These are phyloP conservation scores for Xylaria sp. DNA, from an alignment of 495 filamentous ascomycete genomes.

Conservation along the genomic window DNA sequence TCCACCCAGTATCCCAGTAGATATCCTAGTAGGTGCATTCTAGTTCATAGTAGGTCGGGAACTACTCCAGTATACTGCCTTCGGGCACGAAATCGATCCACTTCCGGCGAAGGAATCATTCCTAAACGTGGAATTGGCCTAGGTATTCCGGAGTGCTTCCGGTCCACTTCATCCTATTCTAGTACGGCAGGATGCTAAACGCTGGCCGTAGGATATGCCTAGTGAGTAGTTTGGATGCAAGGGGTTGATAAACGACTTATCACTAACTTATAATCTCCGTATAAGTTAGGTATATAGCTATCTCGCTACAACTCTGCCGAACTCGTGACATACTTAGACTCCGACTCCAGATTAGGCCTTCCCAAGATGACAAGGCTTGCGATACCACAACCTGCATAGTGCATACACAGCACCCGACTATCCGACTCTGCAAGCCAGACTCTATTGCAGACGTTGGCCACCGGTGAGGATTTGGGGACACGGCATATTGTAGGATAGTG, in stretches of 20 bases:
- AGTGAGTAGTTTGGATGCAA: neutral
- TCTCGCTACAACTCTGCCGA: neutral
- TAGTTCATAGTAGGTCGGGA: neutral
- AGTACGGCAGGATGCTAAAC: neutral
- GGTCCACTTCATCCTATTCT: neutral
- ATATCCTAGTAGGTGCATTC: slow-evolving; percentile 1
- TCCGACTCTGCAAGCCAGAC: neutral
- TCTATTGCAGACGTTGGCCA: neutral
- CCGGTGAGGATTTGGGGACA: neutral
- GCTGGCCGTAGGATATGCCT: neutral
- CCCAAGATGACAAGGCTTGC: neutral
- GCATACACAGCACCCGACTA: neutral
- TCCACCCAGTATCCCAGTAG: neutral
- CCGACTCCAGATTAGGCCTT: neutral
- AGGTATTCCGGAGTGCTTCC: neutral
- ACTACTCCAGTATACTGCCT: neutral
- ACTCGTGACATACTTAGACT: neutral
- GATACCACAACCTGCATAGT: neutral
- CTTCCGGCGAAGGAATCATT: neutral
- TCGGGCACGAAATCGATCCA: neutral
- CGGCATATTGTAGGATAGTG: neutral
- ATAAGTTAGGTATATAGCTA: neutral
- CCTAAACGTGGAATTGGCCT: neutral
- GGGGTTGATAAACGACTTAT: neutral
- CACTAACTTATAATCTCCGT: neutral